These are phyloP conservation scores for Astragalus membranaceus DNA, from an alignment of 306 rosid genomes.

Conservation along the genomic window DNA sequence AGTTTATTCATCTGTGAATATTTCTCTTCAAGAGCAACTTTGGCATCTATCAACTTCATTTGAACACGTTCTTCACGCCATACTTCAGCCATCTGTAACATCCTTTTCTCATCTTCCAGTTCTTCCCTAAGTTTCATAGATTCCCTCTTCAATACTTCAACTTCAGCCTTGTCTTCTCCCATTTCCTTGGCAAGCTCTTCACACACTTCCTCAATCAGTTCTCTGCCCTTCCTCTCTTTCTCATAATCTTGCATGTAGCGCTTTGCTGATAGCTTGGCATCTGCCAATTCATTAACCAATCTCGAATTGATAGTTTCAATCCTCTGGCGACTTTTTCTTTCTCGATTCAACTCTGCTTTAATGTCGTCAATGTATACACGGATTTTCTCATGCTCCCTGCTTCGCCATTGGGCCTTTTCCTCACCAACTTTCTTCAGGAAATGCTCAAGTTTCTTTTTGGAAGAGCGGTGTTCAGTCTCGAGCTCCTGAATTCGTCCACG, in stretches of 20 bases:
- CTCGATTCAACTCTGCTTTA: conserved; percentile 63
- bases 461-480: conserved; percentile 64
- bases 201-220: conserved; percentile 79
- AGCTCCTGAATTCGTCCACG: conserved; percentile 70
- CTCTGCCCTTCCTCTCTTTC: conserved; percentile 76
- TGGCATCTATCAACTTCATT: conserved; percentile 93
- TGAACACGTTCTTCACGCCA: conserved; percentile 99
- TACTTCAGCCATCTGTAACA: conserved; percentile 97
- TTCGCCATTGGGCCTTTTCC: conserved; percentile 78
- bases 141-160: conserved; percentile 78
- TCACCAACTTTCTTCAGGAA: conserved; percentile 73
- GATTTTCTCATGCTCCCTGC: conserved; percentile 91
- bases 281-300: conserved; percentile 85
- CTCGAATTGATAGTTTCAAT: conserved; percentile 76
- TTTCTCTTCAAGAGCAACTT: conserved; percentile 88
- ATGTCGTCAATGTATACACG: conserved; percentile 74
- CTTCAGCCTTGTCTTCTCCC: conserved; percentile 90
- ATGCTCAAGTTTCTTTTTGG: conserved; percentile 86
- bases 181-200: conserved; percentile 96
- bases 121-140: conserved; percentile 69
- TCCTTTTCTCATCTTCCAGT: conserved; percentile 79
- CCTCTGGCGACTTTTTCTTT: conserved; percentile 82
- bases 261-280: conserved; percentile 64
- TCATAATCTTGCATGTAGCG: conserved; percentile 76
- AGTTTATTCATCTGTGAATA: conserved; percentile 85